These are phyloP conservation scores for Viridothelium virens DNA, from an alignment of 495 filamentous ascomycete species.

Conservation along the genomic window DNA sequence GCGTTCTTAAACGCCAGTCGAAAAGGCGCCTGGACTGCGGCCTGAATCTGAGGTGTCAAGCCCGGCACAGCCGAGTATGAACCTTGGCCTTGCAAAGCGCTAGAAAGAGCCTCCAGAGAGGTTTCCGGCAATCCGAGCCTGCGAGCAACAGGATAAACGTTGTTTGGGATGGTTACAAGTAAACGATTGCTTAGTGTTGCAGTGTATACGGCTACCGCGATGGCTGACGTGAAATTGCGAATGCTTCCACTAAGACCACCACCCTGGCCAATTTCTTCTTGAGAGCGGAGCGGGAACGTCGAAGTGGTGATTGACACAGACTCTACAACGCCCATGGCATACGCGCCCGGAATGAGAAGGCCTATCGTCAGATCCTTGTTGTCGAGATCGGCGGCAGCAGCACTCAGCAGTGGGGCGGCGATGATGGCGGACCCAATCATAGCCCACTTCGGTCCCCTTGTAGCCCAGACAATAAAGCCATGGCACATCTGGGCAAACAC, in stretches of 20 bases:
- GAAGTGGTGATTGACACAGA: slow-evolving; percentile 15
- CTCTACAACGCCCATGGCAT: slow-evolving; percentile 15
- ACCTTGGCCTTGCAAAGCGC: slow-evolving; percentile 14
- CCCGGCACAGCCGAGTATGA: slow-evolving; percentile 13
- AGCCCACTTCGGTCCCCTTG: slow-evolving; percentile 12
- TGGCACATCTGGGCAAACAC: slow-evolving; percentile 20
- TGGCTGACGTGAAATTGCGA: slow-evolving; percentile 17
- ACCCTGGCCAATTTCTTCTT: slow-evolving; percentile 18
- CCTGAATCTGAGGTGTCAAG: slow-evolving; percentile 14
- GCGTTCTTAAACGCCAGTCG: slow-evolving; percentile 13
- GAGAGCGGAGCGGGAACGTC: slow-evolving; percentile 16
- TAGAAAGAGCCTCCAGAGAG: slow-evolving; percentile 13
- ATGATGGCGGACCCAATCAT: slow-evolving; percentile 15
- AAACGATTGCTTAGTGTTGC: slow-evolving; percentile 17
- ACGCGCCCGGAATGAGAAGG: slow-evolving; percentile 13
- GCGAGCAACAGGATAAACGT: slow-evolving; percentile 14
- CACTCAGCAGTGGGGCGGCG: slow-evolving; percentile 13
- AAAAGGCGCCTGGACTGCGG: slow-evolving; percentile 15
- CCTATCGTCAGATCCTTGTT: slow-evolving; percentile 15
- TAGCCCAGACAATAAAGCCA: slow-evolving; percentile 19
- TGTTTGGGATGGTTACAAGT: slow-evolving; percentile 12
- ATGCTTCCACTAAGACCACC: slow-evolving; percentile 17
- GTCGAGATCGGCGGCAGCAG: slow-evolving; percentile 14
- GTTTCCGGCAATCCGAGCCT: slow-evolving; percentile 12
- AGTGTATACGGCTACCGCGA: slow-evolving; percentile 17